Evolutionary conservation across 331 rosid genomes (phyloP), one percentile per base, ranked within the genome.

Genomic region (Erythrophleum ivorense): DNA sequence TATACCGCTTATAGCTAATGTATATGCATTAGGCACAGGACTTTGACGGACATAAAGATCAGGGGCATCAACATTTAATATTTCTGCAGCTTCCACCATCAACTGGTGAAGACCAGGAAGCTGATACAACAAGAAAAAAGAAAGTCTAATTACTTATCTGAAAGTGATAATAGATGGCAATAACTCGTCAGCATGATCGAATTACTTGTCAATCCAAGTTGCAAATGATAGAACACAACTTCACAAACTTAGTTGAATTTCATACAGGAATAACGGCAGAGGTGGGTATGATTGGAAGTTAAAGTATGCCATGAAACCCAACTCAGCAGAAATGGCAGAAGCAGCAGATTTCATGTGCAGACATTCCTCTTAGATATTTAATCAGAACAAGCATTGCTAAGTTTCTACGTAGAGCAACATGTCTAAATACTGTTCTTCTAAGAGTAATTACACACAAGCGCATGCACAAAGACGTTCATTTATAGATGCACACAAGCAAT

Each of bases 11-110:
- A 95, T 87, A 77, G 99, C 99, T 84, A 95, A 85, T 63, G 99
- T 95, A 84, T 95, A 95, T 29, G 99, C 99, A 88, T 95, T 95
- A 77, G 99, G 99, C 60, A 90, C 94, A 46, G 99, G 98, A 83
- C 94, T 95, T 86, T 95, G 99, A 38, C 97, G 98, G 80, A 95
- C 93, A 71, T 95, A 93, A 16, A 95, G 87, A 92, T 91, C 97
- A 66, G 99, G 97, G 78, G 94, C 86, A 80, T 82, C 96, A 11
- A 93, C 90, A 76, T 90, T 92, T 81, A 95, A 86, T 78, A 95
- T 87, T 54, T 88, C 78, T 21, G 99, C 94, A 16, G 99, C 99
- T 83, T 95, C 97, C 12, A 84, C 84, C 96, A 95, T 90, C 80
- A 95, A 82, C 65, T 65, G 78, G 85, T 96, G 91, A 63, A 96